Conservation (phyloP, 129 eudicot species). For the Glebionis coronaria region DNA sequence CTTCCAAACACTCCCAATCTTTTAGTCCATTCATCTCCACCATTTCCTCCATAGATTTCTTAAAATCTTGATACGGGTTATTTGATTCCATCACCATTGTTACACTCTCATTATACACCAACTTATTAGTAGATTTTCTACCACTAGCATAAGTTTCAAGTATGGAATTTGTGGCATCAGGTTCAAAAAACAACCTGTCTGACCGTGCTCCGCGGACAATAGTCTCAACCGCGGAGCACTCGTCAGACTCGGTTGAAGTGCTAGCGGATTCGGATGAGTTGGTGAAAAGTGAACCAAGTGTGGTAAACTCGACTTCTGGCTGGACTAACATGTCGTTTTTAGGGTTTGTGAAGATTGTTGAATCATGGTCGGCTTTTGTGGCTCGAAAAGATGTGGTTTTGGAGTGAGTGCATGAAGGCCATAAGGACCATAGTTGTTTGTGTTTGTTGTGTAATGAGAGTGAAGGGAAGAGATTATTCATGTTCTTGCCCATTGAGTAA, state of each 20-base stretch:
- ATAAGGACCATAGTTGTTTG: constrained; percentile 36
- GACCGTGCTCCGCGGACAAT: constrained; percentile 53
- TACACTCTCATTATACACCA: constrained; percentile 58
- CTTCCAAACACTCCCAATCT: constrained; percentile 84
- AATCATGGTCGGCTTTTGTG: constrained; percentile 27
- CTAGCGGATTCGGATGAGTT: constrained; percentile 52
- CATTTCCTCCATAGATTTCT: constrained; percentile 90
- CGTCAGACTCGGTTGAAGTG: constrained; percentile 43
- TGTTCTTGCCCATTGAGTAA: constrained; percentile 38
- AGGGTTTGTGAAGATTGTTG: constrained; percentile 30
- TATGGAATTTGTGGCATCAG: constrained; percentile 50
- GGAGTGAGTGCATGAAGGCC: constrained; percentile 80
- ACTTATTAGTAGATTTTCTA: constrained; percentile 4
- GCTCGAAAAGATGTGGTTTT: constrained; percentile 67
- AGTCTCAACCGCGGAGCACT: constrained; percentile 37
- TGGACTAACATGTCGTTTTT: constrained; percentile 15
- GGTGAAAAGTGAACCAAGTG: constrained; percentile 52
- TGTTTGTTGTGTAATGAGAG: constrained; percentile 43
- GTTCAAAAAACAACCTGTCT: constrained; percentile 66
- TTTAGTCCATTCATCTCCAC: constrained; percentile 62
- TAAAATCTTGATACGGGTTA: constrained; percentile 75
- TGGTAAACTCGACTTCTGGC: constrained; percentile 25
- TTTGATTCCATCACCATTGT: constrained; percentile 63
- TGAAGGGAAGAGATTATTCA: constrained; percentile 58
- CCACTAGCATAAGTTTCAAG: constrained; percentile 20